A percentile compares a stretch with the other conserved stretches of the same genome.
Conservation (phyloP, 441 rosid genomes). For the Syzygium malaccense region DNA sequence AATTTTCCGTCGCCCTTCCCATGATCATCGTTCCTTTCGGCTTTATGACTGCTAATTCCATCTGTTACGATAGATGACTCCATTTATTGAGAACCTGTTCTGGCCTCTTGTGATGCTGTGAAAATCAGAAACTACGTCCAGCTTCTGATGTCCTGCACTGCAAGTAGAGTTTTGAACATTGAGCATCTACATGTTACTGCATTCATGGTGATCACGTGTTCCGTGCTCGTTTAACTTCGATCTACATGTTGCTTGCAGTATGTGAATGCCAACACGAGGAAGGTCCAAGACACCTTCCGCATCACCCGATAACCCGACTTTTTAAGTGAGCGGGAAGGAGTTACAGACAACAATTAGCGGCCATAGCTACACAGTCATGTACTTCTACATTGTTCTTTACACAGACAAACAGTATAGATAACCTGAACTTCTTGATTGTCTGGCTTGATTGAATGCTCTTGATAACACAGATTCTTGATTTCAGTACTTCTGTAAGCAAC, state of each 20-base stretch:
- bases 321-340: not conserved
- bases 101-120: not conserved
- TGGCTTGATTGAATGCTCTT: not conserved
- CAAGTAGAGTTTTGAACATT: not conserved
- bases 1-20: not conserved
- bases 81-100: not conserved
- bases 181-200: not conserved
- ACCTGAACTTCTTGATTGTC: not conserved
- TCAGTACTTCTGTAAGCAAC: not conserved
- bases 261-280: constrained; percentile 28
- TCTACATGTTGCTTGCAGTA: constrained; percentile 25
- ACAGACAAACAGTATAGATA: not conserved
- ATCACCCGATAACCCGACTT: constrained; percentile 9
- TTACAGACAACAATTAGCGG: not conserved
- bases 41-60: not conserved
- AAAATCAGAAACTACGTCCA: not conserved
- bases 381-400: not conserved
- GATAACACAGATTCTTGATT: not conserved
- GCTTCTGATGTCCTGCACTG: not conserved
- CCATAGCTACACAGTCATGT: not conserved
- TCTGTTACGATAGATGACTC: not conserved
- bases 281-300: constrained; percentile 38
- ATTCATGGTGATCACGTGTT: not conserved
- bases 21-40: not conserved
- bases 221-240: not conserved